Conservation (phyloP, 768 basidiomycete genomes). For the Mycena leptocephala region DNA sequence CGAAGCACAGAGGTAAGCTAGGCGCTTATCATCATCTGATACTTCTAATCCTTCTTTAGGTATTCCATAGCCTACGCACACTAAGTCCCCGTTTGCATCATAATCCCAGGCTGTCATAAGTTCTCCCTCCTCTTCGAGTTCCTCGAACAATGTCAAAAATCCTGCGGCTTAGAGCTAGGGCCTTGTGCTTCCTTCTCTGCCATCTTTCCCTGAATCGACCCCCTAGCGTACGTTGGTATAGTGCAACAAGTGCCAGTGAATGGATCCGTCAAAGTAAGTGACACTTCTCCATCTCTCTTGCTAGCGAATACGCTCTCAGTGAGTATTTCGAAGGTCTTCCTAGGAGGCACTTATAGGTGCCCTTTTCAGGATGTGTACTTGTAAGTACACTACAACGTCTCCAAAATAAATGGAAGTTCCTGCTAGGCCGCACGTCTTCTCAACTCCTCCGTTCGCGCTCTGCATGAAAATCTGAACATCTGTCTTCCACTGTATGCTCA, state of each 20-base stretch:
- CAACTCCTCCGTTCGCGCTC: not conserved
- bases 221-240: not conserved
- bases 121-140: slow-evolving; percentile 3
- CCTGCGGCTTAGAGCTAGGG: not conserved
- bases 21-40: too few species aligned
- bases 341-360: not conserved
- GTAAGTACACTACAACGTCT: not conserved
- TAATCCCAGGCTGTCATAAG: not conserved
- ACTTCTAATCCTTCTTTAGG: not conserved
- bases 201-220: too few species aligned
- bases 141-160: not conserved
- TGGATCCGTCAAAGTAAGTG: not conserved
- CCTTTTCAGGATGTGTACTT: not conserved
- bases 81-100: not conserved
- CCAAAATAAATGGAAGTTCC: not conserved
- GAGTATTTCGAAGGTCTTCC: not conserved
- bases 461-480: not conserved
- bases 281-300: not conserved
- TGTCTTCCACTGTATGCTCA: not conserved
- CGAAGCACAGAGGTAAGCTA: not conserved
- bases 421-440: not conserved
- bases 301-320: not conserved
- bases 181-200: not conserved
- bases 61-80: not conserved
- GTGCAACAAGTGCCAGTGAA: not conserved